phyloP scores from a whole-genome alignment of 2,329 filamentous ascomycete species.

The Colletotrichum theobromicola region DNA sequence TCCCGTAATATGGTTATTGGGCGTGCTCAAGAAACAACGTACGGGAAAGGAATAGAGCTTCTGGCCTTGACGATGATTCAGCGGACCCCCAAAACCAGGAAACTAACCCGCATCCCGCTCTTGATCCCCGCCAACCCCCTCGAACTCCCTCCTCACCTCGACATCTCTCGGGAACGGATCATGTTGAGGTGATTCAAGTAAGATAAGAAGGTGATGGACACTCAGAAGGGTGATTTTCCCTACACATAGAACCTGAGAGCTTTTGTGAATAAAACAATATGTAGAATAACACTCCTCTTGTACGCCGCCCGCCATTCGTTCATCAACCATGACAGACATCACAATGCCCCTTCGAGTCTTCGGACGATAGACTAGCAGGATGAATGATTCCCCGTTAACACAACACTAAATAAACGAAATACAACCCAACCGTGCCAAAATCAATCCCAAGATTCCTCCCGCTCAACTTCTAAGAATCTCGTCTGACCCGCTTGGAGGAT shows the following conservation, averaged over 20 bases:
- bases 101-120: conserved; percentile 3
- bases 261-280: fast-evolving
- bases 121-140: background rate
- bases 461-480: background rate
- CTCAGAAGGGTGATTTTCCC: fast-evolving
- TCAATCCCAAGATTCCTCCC: fast-evolving
- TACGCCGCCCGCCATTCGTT: background rate
- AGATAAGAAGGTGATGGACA: background rate
- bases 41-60: background rate
- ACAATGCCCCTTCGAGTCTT: background rate
- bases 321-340: background rate
- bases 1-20: too few relatives aligned
- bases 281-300: background rate
- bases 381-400: background rate
- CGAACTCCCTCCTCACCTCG: background rate
- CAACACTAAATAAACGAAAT: background rate
- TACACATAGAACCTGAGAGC: too few relatives aligned
- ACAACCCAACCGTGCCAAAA: background rate
- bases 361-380: background rate
- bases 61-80: background rate
- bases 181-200: too few relatives aligned
- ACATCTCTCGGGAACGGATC: background rate
- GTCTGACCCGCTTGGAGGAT: background rate
- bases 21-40: background rate
- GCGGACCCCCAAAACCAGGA: background rate